Evolutionary conservation across 2,329 filamentous ascomycete species (phyloP).

Genomic region (Pseudogymnoascus destructans): DNA sequence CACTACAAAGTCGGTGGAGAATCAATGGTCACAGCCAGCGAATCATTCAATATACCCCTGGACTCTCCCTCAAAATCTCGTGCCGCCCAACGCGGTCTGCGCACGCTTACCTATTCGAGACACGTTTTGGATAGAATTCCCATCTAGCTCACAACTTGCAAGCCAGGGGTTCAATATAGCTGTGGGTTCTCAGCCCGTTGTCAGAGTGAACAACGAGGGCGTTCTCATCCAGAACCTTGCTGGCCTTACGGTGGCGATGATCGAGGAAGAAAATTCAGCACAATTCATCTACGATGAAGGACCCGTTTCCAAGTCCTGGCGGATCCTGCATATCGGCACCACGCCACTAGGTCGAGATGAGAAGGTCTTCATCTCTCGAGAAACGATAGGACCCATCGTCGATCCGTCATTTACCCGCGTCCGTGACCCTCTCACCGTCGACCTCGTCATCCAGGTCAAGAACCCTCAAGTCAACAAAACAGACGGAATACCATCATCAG

Average conservation of each 20-base stretch:
- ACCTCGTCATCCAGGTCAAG: slow-evolving; percentile 49
- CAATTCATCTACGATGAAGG: slow-evolving; percentile 23
- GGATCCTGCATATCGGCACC: slow-evolving; percentile 69
- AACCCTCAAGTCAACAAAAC: slow-evolving; percentile 17
- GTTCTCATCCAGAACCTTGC: slow-evolving; percentile 40
- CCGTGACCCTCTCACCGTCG: slow-evolving; percentile 58
- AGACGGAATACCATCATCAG: neutral
- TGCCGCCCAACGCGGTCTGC: slow-evolving; percentile 68
- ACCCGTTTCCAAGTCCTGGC: slow-evolving; percentile 37
- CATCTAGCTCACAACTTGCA: slow-evolving; percentile 30
- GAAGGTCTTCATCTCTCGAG: slow-evolving; percentile 65
- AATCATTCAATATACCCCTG: slow-evolving; percentile 87
- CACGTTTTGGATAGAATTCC: slow-evolving; percentile 56
- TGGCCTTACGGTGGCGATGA: slow-evolving; percentile 50
- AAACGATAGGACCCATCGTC: slow-evolving; percentile 60
- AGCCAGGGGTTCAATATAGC: slow-evolving; percentile 32
- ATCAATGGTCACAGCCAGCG: slow-evolving; percentile 35
- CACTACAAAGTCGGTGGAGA: slow-evolving; percentile 31
- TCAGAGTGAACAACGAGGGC: slow-evolving; percentile 33
- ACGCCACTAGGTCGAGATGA: slow-evolving; percentile 77
- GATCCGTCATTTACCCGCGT: slow-evolving; percentile 77
- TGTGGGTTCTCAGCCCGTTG: slow-evolving; percentile 35
- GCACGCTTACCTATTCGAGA: slow-evolving; percentile 55
- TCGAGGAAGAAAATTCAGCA: slow-evolving; percentile 42
- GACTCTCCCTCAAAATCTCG: slow-evolving; percentile 66